A percentile compares a stretch with the other conserved stretches of the same genome.
These are phyloP conservation scores for Zygosaccharomyces bisporus DNA, from an alignment of 805 yeast species.

Conservation along the genomic window DNA sequence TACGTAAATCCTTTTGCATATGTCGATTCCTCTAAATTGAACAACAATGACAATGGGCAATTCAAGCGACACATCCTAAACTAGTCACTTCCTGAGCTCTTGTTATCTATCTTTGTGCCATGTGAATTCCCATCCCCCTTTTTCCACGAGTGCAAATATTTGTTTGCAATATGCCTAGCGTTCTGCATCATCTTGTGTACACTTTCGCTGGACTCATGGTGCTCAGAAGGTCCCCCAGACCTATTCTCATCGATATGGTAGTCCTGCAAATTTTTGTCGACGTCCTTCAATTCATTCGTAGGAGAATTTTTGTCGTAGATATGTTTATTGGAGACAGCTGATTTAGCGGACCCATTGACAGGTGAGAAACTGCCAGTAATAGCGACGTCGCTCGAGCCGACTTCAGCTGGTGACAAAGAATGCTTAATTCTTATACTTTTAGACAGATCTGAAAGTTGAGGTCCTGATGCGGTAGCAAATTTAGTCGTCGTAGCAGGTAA, in stretches of 20 bases:
- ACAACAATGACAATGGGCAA: background rate
- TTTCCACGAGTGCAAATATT: conserved; percentile 28
- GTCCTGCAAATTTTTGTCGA: conserved; percentile 14
- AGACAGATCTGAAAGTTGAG: conserved; percentile 9
- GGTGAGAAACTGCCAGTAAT: conserved; percentile 40
- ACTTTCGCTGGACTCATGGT: conserved; percentile 17
- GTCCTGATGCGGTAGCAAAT: conserved; percentile 10
- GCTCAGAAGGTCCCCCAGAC: conserved; percentile 3
- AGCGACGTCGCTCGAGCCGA: conserved; percentile 43
- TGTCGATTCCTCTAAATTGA: background rate
- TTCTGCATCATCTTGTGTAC: conserved; percentile 25
- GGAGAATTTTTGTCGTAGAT: conserved; percentile 12
- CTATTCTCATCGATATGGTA: conserved; percentile 14
- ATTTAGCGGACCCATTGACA: conserved; percentile 25
- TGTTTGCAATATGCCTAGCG: conserved; percentile 25
- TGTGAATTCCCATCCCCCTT: conserved; percentile 15
- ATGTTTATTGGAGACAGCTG: conserved; percentile 23
- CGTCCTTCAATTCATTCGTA: conserved; percentile 12
- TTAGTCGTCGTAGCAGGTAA: conserved; percentile 10
- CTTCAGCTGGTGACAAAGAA: conserved; percentile 24
- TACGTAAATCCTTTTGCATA: background rate
- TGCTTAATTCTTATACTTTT: conserved; percentile 15
- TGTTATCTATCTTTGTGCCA: conserved; percentile 3
- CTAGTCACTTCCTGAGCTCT: conserved; percentile 5
- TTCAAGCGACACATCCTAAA: background rate